Base-by-base conservation (phyloP, 257 asterid species). In the Vinca minor region DNA sequence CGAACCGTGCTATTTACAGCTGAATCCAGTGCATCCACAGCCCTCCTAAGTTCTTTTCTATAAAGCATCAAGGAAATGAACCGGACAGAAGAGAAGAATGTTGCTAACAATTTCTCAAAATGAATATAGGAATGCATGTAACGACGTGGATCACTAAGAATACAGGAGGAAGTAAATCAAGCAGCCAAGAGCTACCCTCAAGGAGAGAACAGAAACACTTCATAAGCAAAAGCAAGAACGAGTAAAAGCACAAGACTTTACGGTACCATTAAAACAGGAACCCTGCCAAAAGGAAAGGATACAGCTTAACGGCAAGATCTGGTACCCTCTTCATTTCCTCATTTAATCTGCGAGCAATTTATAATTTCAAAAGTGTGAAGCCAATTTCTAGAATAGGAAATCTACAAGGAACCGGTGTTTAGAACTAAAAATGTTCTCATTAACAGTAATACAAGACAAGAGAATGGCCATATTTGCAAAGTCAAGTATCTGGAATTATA, bases 281-380 rank as follows among this genome's bases (percentile, higher is more conserved):
- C 20, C 48, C 11, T 26, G 25, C 39, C 32, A 56, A 42, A 35
- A 70, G 69, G 9, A 46, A 77, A 85, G 98, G 98, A 93, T 89
- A 93, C 98, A 93, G 66, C 62, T 80, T 86, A 13, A 84, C 26
- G 26, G 95, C 87, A 39, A 93, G 97, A 62, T 75, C 78, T 35
- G 82, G 96, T 74, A 89, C 63, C 62, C 89, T 96, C 71, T 84
- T 89, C 91, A 93, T 85, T 80, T 89, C 98, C 74, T 93, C 96
- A 48, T 87, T 89, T 66, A 93, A 74, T 79, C 97, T 93, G 96
- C 84, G 75, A 74, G 3, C 65, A 46, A 62, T 47, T 42, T 57
- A 23, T 55, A 28, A 56, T 29, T 31, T 29, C 34, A 36, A 50
- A 68, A 52, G 49, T 6, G 29, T 18, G 35, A 8, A 1, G 45